These are phyloP conservation scores for Eutrema japonicum DNA, from an alignment of 345 rosid genomes.

Conservation along the genomic window DNA sequence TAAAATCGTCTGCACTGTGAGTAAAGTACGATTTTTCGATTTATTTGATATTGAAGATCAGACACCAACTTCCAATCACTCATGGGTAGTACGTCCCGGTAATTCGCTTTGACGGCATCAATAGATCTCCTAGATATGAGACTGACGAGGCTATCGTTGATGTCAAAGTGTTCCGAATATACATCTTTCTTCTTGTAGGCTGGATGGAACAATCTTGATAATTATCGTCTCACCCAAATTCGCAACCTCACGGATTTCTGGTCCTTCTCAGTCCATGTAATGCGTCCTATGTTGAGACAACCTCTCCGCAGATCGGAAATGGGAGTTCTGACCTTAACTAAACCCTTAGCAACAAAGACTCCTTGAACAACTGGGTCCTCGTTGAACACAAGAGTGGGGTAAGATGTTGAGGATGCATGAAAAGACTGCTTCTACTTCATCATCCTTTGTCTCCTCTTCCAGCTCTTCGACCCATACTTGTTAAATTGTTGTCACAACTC, in stretches of 20 bases:
- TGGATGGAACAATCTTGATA: background rate
- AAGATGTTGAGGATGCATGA: background rate
- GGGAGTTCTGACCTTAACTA: background rate
- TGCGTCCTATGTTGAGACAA: background rate
- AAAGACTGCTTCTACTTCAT: background rate
- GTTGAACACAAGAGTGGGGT: background rate
- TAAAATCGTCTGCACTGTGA: too few relatives aligned
- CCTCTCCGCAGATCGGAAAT: background rate
- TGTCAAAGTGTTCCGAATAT: background rate
- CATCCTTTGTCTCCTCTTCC: background rate
- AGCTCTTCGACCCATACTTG: background rate
- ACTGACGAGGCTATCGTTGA: background rate
- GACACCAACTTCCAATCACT: too few relatives aligned
- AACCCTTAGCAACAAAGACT: background rate
- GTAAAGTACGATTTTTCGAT: too few relatives aligned
- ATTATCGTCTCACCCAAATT: background rate
- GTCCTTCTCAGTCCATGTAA: slow-evolving; percentile 15
- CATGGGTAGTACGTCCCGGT: background rate
- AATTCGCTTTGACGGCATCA: background rate
- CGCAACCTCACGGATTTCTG: background rate
- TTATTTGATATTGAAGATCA: too few relatives aligned
- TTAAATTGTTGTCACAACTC: background rate
- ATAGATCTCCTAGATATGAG: background rate
- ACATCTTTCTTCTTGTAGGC: background rate
- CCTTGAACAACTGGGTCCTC: background rate